Conservation (phyloP, 495 filamentous ascomycete genomes). For the Xylaria nigripes region DNA sequence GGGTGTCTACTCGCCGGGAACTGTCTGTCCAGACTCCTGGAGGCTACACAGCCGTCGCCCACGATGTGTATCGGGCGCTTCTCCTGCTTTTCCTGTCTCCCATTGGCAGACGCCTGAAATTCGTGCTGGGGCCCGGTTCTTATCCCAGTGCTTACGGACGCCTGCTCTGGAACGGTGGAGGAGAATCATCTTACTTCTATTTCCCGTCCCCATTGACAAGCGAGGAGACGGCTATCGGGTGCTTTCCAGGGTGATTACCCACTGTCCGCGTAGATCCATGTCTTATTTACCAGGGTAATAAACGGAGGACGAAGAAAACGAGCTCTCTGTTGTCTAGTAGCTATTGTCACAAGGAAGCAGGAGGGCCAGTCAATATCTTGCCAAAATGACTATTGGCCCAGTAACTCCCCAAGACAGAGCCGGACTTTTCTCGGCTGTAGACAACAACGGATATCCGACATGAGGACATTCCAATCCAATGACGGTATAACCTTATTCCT, state of each 20-base stretch:
- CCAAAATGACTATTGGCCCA: neutral
- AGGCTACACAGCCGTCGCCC: slow-evolving; percentile 23
- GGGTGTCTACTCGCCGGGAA: slow-evolving; percentile 30
- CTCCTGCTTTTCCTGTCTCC: neutral
- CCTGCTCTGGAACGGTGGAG: slow-evolving; percentile 1
- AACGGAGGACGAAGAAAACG: neutral
- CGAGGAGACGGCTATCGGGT: slow-evolving; percentile 27
- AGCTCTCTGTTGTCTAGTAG: neutral
- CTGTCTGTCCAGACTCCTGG: slow-evolving; percentile 22
- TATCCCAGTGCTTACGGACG: neutral
- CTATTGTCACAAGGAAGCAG: neutral
- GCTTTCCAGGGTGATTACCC: slow-evolving; percentile 21
- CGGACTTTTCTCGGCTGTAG: neutral
- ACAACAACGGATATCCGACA: slow-evolving; percentile 17
- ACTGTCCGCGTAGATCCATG: neutral
- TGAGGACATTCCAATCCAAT: slow-evolving; percentile 13
- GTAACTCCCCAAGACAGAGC: neutral
- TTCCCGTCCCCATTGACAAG: slow-evolving; percentile 19
- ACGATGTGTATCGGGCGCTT: slow-evolving; percentile 1
- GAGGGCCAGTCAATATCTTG: neutral
- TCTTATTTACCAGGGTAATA: neutral
- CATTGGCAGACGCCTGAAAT: neutral
- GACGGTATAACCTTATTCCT: slow-evolving; percentile 11
- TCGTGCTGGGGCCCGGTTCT: neutral
- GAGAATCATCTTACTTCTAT: slow-evolving; percentile 12